Percentiles rank a stretch among this genome's conserved stretches.
Conservation (phyloP, 768 basidiomycete genomes). For the Russula virescens region DNA sequence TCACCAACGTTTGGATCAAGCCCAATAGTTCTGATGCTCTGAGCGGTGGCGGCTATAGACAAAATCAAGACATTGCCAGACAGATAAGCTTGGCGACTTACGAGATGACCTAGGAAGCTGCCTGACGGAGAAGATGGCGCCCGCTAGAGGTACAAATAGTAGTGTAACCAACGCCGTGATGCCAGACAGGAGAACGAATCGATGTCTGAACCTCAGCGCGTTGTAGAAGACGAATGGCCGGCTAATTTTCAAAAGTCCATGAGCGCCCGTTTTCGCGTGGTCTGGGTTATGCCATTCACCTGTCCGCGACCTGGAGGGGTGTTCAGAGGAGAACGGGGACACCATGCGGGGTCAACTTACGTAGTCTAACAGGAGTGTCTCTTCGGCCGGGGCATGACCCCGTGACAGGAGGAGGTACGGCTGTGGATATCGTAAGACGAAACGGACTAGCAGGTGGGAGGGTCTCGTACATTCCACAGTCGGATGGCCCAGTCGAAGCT, state of each 20-base stretch:
- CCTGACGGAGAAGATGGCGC: constrained; percentile 30
- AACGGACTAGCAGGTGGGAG: neutral
- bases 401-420: constrained; percentile 55
- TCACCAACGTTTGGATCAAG: constrained; percentile 11
- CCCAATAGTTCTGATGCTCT: constrained; percentile 16
- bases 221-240: constrained; percentile 24
- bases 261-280: neutral
- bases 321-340: neutral
- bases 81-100: constrained; percentile 26
- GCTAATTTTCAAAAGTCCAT: neutral
- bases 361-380: constrained; percentile 62
- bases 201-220: constrained; percentile 48
- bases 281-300: constrained; percentile 1
- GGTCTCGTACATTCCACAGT: constrained; percentile 48
- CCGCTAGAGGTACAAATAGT: constrained; percentile 54
- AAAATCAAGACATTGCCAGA: neutral
- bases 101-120: constrained; percentile 29
- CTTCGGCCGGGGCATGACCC: constrained; percentile 49
- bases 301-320: constrained; percentile 2
- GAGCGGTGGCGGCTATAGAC: constrained; percentile 9
- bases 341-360: constrained; percentile 33
- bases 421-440: constrained; percentile 32
- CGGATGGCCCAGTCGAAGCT: constrained; percentile 49
- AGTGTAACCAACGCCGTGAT: constrained; percentile 42
- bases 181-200: constrained; percentile 48